Evolutionary conservation across 257 asterid species (phyloP), one percentile per base, ranked within the genome.

Genomic region (Ocimum tenuiflorum): DNA sequence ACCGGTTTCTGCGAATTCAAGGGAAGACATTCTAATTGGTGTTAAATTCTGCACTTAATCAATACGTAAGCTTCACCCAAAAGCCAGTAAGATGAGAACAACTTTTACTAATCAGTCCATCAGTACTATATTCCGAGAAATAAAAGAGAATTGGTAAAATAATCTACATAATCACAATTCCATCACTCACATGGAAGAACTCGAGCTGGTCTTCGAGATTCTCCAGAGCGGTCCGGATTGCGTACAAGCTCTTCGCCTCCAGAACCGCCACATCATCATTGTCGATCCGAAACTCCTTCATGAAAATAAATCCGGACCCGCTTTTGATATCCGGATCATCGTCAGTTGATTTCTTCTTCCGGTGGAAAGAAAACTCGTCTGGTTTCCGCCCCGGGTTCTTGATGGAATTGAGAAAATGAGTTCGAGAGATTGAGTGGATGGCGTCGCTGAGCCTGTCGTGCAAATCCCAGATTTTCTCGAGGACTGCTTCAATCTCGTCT

Each of bases 401-500:
- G 50, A 89, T 43, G 29, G 97, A 87, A 65, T 70, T 85, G 49
- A 90, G 82, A 64, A 94, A 89, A 38, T 94, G 97, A 64, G 95
- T 82, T 18, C 94, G 81, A 8, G 99, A 86, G 51, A 88, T 79
- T 13, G 96, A 79, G 82, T 88, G 99, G 45, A 94, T 94, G 39
- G 96, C 97, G 64, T 90, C 97, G 79, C 97, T 89, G 73, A 94
- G 88, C 83, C 88, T 94, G 61, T 90, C 99, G 85, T 94, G 99
- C 63, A 94, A 76, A 76, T 94, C 96, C 97, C 94, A 88, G 38
- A 88, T 88, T 75, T 86, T 90, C 57, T 86, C 99, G 0, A 90
- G 85, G 38, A 88, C 96, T 29, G 91, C 81, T 75, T 90, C 97
- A 63, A 94, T 78, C 74, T 90, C 96, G 66, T 85, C 92, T 10